Evolutionary conservation across 106 monocot species (phyloP).

Genomic region (Dioscorea alata): DNA sequence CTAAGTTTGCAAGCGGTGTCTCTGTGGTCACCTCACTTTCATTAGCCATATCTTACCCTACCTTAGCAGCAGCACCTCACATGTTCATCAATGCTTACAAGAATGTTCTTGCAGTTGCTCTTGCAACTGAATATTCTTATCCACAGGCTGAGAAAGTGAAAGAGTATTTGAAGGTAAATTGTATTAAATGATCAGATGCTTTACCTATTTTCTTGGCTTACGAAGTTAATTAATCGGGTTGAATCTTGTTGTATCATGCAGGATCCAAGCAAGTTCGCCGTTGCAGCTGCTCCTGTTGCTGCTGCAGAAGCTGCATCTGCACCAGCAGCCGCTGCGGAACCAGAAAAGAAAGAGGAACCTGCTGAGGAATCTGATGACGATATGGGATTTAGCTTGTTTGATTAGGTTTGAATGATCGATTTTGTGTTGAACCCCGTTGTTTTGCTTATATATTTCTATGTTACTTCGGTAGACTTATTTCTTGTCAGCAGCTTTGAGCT

Average conservation of each 20-base stretch:
- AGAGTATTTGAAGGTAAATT: slow-evolving; percentile 70
- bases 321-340: slow-evolving; percentile 36
- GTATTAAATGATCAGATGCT: too few relatives aligned
- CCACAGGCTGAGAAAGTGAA: slow-evolving; percentile 81
- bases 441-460: too few relatives aligned
- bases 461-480: too few relatives aligned
- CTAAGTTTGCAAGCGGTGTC: slow-evolving; percentile 66
- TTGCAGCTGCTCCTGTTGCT: slow-evolving; percentile 37
- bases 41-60: slow-evolving; percentile 67
- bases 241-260: slow-evolving; percentile 8
- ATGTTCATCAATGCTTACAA: slow-evolving; percentile 92
- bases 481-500: too few relatives aligned
- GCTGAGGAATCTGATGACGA: slow-evolving; percentile 74
- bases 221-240: too few relatives aligned
- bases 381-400: slow-evolving; percentile 77
- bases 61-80: slow-evolving; percentile 66
- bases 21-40: slow-evolving; percentile 70
- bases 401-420: slow-evolving; percentile 15
- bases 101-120: slow-evolving; percentile 72
- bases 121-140: slow-evolving; percentile 76
- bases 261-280: slow-evolving; percentile 93
- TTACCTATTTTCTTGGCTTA: too few relatives aligned
- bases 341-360: slow-evolving; percentile 71
- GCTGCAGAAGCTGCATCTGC: slow-evolving; percentile 12
- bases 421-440: too few relatives aligned